Base-by-base conservation (phyloP, 768 basidiomycete species). In the Harrya chromipes region DNA sequence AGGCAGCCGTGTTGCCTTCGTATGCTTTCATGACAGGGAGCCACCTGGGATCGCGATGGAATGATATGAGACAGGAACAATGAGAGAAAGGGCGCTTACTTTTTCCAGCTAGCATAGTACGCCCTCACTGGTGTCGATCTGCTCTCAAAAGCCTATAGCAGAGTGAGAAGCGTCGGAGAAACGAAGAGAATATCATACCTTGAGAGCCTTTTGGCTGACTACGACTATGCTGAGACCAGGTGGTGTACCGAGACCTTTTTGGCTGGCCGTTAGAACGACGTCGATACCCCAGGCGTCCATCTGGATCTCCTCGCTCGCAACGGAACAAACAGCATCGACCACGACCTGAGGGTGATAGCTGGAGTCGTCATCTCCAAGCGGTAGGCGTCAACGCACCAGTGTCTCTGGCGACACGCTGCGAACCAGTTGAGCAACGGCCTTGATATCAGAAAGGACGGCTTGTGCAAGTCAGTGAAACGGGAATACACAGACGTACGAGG, bases 231-330 rank as follows among this genome's bases (percentile, higher is more conserved):
- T 90, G 23, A 99, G 76, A 31, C 97, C 97, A 8, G 97, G 95
- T 3, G 97, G 97, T 0, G 86, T 82, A 26, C 94, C 87, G 19
- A 99, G 82, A 35, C 95, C 97, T 65, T 97, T 97, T 69, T 95
- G 93, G 49, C 83, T 85, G 10, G 90, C 93, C 14, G 85, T 81
- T 36, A 94, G 58, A 21, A 98, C 86, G 33, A 94, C 83, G 58
- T 99, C 97, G 46, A 98, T 75, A 21, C 79, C 84, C 97, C 97
- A 98, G 3, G 80, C 85, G 59, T 98, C 97, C 76, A 97, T 88
- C 39, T 77, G 82, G 60, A 99, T 94, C 66, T 97, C 93, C 67
- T 98, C 97, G 58, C 87, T 90, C 6, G 90, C 97, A 14, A 97
- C 93, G 2, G 93, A 87, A 71, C 97, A 99, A 23, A 99, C 97